Conservation (phyloP, 306 rosid species). For the Alnus glutinosa region DNA sequence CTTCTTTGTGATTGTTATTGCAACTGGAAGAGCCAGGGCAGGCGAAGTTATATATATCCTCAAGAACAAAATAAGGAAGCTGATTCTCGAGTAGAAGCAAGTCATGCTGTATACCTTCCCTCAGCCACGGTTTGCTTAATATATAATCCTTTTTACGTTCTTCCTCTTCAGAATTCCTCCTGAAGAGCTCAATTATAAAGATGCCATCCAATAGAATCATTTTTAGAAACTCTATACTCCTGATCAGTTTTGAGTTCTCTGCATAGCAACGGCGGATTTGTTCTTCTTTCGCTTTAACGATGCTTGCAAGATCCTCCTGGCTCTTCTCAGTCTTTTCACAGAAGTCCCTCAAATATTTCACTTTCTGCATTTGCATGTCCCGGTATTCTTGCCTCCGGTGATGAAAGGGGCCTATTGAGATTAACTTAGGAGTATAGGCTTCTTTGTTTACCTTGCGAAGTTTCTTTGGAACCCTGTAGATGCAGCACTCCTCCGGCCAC, state of each 20-base stretch:
- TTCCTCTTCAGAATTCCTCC: slow-evolving; percentile 7
- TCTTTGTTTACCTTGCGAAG: slow-evolving; percentile 20
- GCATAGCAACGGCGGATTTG: neutral
- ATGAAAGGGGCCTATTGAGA: slow-evolving; percentile 36
- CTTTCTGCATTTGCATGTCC: slow-evolving; percentile 15
- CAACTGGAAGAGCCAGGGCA: too few relatives aligned
- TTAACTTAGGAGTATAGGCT: slow-evolving; percentile 23
- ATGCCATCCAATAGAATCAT: slow-evolving; percentile 17
- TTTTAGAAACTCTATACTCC: neutral
- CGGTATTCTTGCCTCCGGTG: slow-evolving; percentile 5
- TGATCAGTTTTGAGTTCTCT: neutral
- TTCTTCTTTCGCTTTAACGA: neutral
- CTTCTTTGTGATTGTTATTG: too few relatives aligned
- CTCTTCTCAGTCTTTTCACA: rapidly evolving
- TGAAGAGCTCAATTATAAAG: slow-evolving; percentile 43
- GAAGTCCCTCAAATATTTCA: neutral
- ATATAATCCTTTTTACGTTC: slow-evolving; percentile 25
- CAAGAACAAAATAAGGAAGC: slow-evolving; percentile 43
- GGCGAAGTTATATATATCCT: slow-evolving; percentile 22
- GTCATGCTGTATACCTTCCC: slow-evolving; percentile 37
- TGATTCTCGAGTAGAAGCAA: slow-evolving; percentile 58
- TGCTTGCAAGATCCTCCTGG: neutral
- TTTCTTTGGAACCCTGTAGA: slow-evolving; percentile 25
- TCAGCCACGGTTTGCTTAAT: slow-evolving; percentile 44
- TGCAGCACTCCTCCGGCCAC: too few relatives aligned